Evolutionary conservation across 495 filamentous ascomycete genomes (phyloP).

Genomic region (Hypomontagnella monticulosa): DNA sequence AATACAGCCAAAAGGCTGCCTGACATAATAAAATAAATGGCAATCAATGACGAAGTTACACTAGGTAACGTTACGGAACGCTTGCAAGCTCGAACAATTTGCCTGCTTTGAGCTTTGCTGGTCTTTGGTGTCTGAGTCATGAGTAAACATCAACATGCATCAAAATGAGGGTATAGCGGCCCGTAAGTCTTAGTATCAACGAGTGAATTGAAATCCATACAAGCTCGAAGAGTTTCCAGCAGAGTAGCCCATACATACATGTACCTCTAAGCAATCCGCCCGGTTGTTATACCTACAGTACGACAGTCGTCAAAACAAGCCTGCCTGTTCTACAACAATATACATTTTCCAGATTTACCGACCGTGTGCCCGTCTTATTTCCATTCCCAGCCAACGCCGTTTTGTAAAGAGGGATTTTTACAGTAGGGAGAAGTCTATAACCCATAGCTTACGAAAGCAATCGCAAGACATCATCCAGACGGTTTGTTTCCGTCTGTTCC

Average conservation of each 20-base stretch:
- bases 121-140: no score
- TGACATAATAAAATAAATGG: neutral
- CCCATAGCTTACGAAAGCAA: slow-evolving; percentile 44
- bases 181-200: neutral
- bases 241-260: neutral
- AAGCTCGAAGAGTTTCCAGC: neutral
- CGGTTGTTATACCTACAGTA: neutral
- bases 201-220: neutral
- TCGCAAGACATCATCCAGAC: slow-evolving; percentile 53
- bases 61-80: neutral
- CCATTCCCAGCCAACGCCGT: neutral
- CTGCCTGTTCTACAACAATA: slow-evolving; percentile 10
- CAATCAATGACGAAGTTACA: neutral
- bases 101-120: neutral
- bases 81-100: neutral
- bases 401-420: neutral
- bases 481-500: slow-evolving; percentile 56
- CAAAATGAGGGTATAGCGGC: no score
- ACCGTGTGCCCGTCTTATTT: slow-evolving; percentile 2
- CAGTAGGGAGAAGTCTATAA: neutral
- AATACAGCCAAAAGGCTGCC: no score
- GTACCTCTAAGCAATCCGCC: neutral
- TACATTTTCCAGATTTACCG: neutral
- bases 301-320: neutral
- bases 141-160: no score